A percentile compares a stretch with the other conserved stretches of the same genome.
Conservation (phyloP, 2,329 filamentous ascomycete genomes). For the Penicillium concentricum region DNA sequence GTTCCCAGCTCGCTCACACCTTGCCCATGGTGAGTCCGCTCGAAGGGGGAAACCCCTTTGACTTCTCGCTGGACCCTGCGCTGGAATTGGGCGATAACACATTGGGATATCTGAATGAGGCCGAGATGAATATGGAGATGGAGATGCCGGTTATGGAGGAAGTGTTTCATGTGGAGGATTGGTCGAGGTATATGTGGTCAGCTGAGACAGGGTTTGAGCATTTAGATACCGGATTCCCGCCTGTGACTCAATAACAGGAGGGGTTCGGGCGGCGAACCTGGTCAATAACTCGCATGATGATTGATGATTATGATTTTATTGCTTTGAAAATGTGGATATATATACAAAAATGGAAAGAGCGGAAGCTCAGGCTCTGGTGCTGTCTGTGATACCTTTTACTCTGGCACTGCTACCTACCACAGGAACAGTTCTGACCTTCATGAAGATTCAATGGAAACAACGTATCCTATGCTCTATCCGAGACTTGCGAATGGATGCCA, state of each 20-base stretch:
- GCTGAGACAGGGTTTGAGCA: conserved; percentile 26
- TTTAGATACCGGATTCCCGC: conserved; percentile 22
- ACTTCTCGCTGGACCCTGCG: conserved; percentile 22
- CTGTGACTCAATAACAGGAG: conserved; percentile 19
- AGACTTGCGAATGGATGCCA: conserved; percentile 11
- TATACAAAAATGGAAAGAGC: neutral
- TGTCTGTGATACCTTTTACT: neutral
- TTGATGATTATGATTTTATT: conserved; percentile 16
- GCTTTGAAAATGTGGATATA: neutral
- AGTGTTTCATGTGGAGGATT: conserved; percentile 24
- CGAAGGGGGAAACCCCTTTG: conserved; percentile 20
- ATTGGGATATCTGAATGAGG: conserved; percentile 17
- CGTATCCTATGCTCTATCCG: conserved; percentile 7
- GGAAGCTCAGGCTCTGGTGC: neutral
- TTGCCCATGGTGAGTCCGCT: conserved; percentile 18
- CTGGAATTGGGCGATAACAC: conserved; percentile 10
- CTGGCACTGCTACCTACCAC: neutral
- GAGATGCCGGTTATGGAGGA: conserved; percentile 18
- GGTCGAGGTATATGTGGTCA: conserved; percentile 28
- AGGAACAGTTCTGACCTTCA: neutral
- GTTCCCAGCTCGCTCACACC: conserved; percentile 4
- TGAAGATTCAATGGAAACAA: neutral
- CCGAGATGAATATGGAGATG: conserved; percentile 22
- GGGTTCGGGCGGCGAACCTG: conserved; percentile 9
- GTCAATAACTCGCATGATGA: conserved; percentile 9